Evolutionary conservation across 2,329 filamentous ascomycete species (phyloP), one percentile per base, ranked within the genome.

Genomic region (Aspergillus cejpii): DNA sequence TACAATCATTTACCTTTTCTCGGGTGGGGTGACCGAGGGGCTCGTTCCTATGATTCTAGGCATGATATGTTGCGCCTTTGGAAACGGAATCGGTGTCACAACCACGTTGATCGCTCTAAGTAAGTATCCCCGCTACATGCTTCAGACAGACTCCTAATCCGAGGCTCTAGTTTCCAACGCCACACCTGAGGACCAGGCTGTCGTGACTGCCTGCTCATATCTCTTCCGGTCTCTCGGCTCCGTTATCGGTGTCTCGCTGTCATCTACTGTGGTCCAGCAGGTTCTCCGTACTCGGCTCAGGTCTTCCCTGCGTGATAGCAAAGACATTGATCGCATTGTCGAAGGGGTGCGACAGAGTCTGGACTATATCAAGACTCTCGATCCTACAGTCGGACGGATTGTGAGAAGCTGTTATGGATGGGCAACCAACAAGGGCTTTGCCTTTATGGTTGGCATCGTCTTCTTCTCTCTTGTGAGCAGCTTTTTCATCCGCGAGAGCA

Each of bases 181-280:
- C 0, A 69, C 77, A 1, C 71, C 74, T 2, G 74, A 79, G 34
- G 85, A 90, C 53, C 81, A 85, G 49, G 85, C 87, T 1, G 78
- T 90, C 1, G 84, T 82, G 3, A 85, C 86, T 12, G 86, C 87
- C 6, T 88, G 84, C 62, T 85, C 81, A 15, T 91, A 91, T 65
- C 78, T 91, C 19, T 91, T 91, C 72, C 81, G 86, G 29, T 84
- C 83, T 1, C 72, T 90, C 0, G 87, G 80, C 8, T 77, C 74
- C 12, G 78, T 81, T 7, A 74, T 81, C 29, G 78, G 85, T 8
- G 73, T 89, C 44, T 84, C 83, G n/a, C 69, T 87, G 45, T 78
- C 78, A 40, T 80, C 84, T 1, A 85, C 84, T 1, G 75, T 87
- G 6, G 76, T 88, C 37, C 87, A 91, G 60, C 80, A 85, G 58